Percentiles rank a stretch among this genome's conserved stretches.
phyloP scores from a whole-genome alignment of 1,284 basidiomycete genomes.

The Tremellales sp. region DNA sequence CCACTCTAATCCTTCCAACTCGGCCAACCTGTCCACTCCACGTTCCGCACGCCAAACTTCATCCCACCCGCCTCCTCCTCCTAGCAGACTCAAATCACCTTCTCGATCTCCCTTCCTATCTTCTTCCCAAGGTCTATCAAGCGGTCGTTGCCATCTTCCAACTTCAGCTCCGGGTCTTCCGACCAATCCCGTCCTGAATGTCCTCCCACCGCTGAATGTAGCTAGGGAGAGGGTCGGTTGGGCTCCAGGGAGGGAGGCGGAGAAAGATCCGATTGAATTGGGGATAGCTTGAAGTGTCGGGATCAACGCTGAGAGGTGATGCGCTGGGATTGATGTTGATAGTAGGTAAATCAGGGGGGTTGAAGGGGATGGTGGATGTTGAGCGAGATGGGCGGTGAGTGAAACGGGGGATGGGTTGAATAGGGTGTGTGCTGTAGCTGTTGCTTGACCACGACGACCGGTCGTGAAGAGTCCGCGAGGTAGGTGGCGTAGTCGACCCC shows the following conservation, averaged over 20 bases:
- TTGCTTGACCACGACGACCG: background rate
- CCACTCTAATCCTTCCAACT: conserved; percentile 24
- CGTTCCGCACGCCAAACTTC: conserved; percentile 19
- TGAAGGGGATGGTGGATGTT: conserved; percentile 1
- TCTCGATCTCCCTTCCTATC: conserved; percentile 29
- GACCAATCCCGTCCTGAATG: conserved; percentile 18
- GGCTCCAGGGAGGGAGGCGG: conserved; percentile 11
- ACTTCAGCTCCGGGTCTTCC: conserved; percentile 38
- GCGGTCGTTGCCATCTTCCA: conserved; percentile 39
- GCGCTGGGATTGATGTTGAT: conserved; percentile 26
- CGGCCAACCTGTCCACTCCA: conserved; percentile 14
- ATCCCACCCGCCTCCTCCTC: conserved; percentile 20
- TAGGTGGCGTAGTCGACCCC: background rate
- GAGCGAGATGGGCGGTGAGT: conserved; percentile 11
- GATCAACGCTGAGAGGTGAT: conserved; percentile 19
- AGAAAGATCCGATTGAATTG: conserved; percentile 32
- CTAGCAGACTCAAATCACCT: conserved; percentile 28
- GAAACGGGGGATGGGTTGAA: conserved; percentile 23
- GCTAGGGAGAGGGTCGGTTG: conserved; percentile 31
- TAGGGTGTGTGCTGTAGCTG: conserved; percentile 22
- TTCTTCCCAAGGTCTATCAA: conserved; percentile 23
- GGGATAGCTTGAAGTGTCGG: conserved; percentile 4
- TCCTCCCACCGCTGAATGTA: conserved; percentile 18
- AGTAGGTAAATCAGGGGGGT: conserved; percentile 27
- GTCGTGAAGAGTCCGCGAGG: background rate